Percentiles rank a stretch among this genome's conserved stretches.
Conservation (phyloP, 2,329 filamentous ascomycete genomes). For the Arthroderma sp. region DNA sequence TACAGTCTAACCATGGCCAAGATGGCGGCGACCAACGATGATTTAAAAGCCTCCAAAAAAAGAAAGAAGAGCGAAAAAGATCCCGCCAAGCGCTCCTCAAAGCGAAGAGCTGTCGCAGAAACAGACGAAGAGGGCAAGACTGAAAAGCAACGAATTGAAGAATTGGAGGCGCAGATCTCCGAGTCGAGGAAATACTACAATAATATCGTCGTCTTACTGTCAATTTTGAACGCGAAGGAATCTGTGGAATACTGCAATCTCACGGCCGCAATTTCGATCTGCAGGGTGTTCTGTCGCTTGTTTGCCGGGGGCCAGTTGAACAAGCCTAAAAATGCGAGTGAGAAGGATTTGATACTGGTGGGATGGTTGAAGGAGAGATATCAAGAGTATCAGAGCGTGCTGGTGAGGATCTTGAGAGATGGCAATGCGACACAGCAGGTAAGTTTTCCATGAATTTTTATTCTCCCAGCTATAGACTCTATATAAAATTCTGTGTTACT, state of each 20-base stretch:
- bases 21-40: constrained; percentile 19
- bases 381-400: constrained; percentile 51
- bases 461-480: background rate
- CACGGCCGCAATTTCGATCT: constrained; percentile 65
- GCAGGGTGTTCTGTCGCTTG: constrained; percentile 71
- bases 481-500: too few relatives aligned
- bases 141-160: constrained; percentile 51
- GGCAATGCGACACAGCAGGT: constrained; percentile 46
- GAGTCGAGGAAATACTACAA: constrained; percentile 87
- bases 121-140: constrained; percentile 30
- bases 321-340: constrained; percentile 50
- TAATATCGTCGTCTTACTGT: constrained; percentile 64
- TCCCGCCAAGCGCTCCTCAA: constrained; percentile 26
- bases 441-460: background rate
- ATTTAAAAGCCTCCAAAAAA: constrained; percentile 23
- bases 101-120: constrained; percentile 33
- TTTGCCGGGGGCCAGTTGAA: constrained; percentile 59
- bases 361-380: constrained; percentile 68
- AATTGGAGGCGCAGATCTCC: constrained; percentile 66
- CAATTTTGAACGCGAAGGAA: constrained; percentile 40
- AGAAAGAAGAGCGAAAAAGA: constrained; percentile 25
- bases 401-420: constrained; percentile 48
- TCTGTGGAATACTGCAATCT: constrained; percentile 44
- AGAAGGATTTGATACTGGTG: constrained; percentile 61
- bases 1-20: constrained; percentile 3